These are phyloP conservation scores for Crucihimalaya himalaica DNA, from an alignment of 345 rosid species.

Conservation along the genomic window DNA sequence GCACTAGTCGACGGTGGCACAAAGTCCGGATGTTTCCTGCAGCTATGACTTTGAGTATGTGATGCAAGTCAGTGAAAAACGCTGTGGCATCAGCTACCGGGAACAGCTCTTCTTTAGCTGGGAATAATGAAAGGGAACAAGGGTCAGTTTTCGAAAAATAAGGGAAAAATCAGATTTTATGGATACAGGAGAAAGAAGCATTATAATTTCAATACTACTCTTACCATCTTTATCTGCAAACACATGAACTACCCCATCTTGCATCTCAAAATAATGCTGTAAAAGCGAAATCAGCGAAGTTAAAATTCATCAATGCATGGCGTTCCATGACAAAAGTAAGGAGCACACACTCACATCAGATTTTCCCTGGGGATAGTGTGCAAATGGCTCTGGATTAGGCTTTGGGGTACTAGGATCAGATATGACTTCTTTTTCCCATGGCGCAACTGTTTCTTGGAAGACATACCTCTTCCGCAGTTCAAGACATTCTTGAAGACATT, in stretches of 20 bases:
- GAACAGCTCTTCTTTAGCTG: constrained; percentile 82
- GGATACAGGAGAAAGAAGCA: background rate
- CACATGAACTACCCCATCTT: constrained; percentile 95
- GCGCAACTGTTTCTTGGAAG: constrained; percentile 82
- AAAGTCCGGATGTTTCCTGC: constrained; percentile 91
- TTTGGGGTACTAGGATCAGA: constrained; percentile 97
- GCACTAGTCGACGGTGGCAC: constrained; percentile 89
- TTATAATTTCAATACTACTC: constrained; percentile 17
- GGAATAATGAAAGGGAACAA: constrained; percentile 2
- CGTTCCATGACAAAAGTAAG: background rate
- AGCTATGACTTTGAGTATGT: constrained; percentile 81
- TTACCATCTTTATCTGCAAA: constrained; percentile 80
- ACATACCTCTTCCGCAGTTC: constrained; percentile 80
- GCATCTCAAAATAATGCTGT: constrained; percentile 95
- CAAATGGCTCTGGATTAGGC: constrained; percentile 89
- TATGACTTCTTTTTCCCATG: constrained; percentile 96
- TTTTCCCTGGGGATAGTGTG: constrained; percentile 70
- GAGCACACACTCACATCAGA: constrained; percentile 61
- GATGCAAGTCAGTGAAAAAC: constrained; percentile 92
- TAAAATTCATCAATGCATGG: constrained; percentile 4
- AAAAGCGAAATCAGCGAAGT: constrained; percentile 23
- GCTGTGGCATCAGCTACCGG: constrained; percentile 90
- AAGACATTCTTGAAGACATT: constrained; percentile 90
- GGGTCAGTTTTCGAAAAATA: background rate
- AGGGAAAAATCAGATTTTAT: constrained; percentile 12